Evolutionary conservation across 805 yeast genomes (phyloP).

Genomic region (Saccharomycopsis synnaedendra): DNA sequence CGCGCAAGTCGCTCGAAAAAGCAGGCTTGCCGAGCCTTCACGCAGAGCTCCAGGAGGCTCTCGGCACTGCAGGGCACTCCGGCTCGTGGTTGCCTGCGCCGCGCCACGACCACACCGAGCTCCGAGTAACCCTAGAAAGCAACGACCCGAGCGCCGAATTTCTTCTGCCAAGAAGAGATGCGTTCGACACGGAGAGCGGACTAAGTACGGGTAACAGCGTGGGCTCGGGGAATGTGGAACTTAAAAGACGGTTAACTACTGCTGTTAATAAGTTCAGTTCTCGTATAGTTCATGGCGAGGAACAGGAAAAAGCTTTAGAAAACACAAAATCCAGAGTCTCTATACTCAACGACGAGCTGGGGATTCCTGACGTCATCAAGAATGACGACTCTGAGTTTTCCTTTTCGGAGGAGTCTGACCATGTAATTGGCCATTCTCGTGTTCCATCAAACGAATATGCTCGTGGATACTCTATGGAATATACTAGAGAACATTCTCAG

Average conservation of each 20-base stretch:
- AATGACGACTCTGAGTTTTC: background rate
- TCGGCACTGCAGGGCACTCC: background rate
- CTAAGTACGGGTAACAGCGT: slow-evolving; percentile 3
- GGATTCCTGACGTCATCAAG: background rate
- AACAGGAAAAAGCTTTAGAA: slow-evolving; percentile 4
- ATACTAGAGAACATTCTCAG: background rate
- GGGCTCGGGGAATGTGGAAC: slow-evolving; percentile 5
- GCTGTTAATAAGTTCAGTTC: slow-evolving; percentile 14
- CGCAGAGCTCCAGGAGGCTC: background rate
- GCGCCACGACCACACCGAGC: background rate
- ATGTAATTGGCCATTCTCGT: background rate
- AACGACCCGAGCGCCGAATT: slow-evolving; percentile 11
- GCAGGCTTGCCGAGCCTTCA: background rate
- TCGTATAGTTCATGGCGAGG: slow-evolving; percentile 15
- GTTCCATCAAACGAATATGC: background rate
- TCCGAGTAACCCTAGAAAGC: background rate
- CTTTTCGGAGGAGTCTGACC: background rate
- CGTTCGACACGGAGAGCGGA: slow-evolving; percentile 4
- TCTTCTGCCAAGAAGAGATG: slow-evolving; percentile 7
- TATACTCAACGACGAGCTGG: slow-evolving; percentile 10
- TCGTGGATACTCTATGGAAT: background rate
- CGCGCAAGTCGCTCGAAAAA: too few species aligned
- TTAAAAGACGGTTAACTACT: slow-evolving; percentile 9
- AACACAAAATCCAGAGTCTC: slow-evolving; percentile 1
- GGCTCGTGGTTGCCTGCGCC: slow-evolving; percentile 2